Evolutionary conservation across 2,329 filamentous ascomycete genomes (phyloP), one percentile per base, ranked within the genome.

Genomic region (Rhinocladiella mackenziei): DNA sequence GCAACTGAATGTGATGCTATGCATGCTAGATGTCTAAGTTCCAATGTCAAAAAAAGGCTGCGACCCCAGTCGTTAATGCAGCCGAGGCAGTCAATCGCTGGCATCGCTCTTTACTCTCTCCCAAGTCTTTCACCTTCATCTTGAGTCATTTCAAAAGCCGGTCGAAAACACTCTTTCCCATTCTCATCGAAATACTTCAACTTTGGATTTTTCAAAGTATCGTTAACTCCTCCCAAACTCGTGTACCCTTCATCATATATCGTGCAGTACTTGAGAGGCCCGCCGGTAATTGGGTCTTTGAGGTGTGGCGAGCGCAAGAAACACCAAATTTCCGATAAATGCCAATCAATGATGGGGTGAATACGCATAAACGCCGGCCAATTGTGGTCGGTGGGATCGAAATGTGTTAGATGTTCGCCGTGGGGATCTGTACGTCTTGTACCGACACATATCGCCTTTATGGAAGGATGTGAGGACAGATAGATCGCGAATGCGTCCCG

Each of bases 271-370:
- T 83, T 81, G 19, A 97, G 29, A 3, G 48, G 36, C 2, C 36
- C 38, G n/a, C 49, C 46, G 8, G 30, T 39, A 13, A 40, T 33
- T n/a, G 50, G 31, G 28, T 50, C 81, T 1, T 80, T 75, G 20
- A 97, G 69, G 59, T 85, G 81, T 20, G 53, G 53, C 84, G 33
- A 39, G 36, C 58, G 60, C 74, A 86, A 73, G 61, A 94, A 89
- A 13, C 82, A 80, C 92, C 92, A 97, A 41, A 97, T 91, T 64
- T 97, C 91, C 8, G 80, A 78, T 65, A 96, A 95, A 64, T 92
- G 87, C 92, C 92, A 98, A 66, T 98, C 92, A 60, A 98, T 89
- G 7, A 98, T 86, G 0, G 92, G 91, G 65, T 98, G 89, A 48
- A 97, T 76, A 46, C 92, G 80, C 82, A 97, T 89, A 60, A 97